These are phyloP conservation scores for Annona squamosa DNA, from an alignment of 164 flowering plant genomes.

Conservation along the genomic window DNA sequence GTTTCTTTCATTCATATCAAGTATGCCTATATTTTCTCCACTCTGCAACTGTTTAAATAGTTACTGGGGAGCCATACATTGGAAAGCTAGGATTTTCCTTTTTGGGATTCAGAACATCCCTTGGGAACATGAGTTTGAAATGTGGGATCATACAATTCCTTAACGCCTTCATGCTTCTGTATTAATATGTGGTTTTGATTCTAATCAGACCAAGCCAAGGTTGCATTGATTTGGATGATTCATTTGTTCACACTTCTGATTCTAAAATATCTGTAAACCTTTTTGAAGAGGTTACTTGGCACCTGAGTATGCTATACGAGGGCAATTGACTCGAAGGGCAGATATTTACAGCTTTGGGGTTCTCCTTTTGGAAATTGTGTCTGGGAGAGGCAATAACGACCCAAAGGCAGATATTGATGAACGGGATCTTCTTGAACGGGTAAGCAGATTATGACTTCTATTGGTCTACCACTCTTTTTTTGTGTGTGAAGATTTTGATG, in stretches of 20 bases:
- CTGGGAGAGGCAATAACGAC: constrained; percentile 71
- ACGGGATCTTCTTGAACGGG: constrained; percentile 80
- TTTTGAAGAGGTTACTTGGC: constrained; percentile 85
- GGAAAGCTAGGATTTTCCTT: neutral
- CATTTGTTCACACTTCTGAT: neutral
- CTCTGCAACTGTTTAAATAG: neutral
- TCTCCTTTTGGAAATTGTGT: constrained; percentile 81
- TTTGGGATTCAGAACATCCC: neutral
- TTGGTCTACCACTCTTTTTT: neutral
- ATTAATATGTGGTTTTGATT: neutral
- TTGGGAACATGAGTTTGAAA: neutral
- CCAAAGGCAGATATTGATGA: constrained; percentile 52
- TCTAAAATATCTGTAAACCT: constrained; percentile 1
- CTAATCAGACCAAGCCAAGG: neutral
- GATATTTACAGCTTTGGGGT: constrained; percentile 94
- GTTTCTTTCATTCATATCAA: neutral
- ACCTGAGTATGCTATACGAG: constrained; percentile 93
- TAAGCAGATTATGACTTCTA: constrained; percentile 23
- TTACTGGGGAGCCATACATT: neutral
- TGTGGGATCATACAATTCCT: neutral
- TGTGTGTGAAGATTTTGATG: neutral
- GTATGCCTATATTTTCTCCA: neutral
- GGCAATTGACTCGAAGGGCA: constrained; percentile 78
- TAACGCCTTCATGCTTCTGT: too few species aligned
- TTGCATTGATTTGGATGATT: neutral